Evolutionary conservation across 2,329 filamentous ascomycete genomes (phyloP), one percentile per base, ranked within the genome.

Genomic region (Delphinella strobiligena): DNA sequence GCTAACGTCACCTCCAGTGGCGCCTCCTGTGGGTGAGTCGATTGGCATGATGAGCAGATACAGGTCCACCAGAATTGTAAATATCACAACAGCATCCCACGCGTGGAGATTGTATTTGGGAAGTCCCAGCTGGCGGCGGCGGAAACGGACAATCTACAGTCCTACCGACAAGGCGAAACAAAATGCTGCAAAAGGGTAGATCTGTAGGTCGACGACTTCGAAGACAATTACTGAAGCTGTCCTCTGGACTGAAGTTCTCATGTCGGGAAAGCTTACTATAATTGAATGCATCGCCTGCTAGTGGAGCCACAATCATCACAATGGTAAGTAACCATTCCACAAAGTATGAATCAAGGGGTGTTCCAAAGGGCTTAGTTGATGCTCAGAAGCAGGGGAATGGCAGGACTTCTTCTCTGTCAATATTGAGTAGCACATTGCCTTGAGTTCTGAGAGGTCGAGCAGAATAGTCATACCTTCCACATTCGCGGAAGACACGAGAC

Each of bases 41-140:
- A 80, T 85, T 0, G 80, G 80, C 67, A 82, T 81, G 12, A 77
- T 66, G 2, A 85, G 59, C 33, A 82, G 60, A 43, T 75, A 83
- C 0, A 77, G 41, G 37, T 80, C 72, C 0, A 75, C 60, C 0
- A 74, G 52, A 34, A 79, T 68, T 36, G 69, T 75, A 55, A 84
- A 80, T 5, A 70, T 49, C 1, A 83, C 55, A 0, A 70, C 63
- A 0, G 68, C 38, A 42, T 75, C 54, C 77, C 77, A 83, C 0
- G 75, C 70, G 5, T 60, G 62, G 55, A 80, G 83, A 3, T 68
- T 66, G 0, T 71, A 59, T 0, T 51, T 49, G 0, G 63, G 64
- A 3, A 76, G 54, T 3, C 67, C 66, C 3, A 74, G 56, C 1
- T 66, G 65, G 29, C 61, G 64, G 3, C 77, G 69, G 1, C 71